Evolutionary conservation across 2,329 filamentous ascomycete species (phyloP), one percentile per base, ranked within the genome.

Genomic region (Teratosphaeria zuluensis): DNA sequence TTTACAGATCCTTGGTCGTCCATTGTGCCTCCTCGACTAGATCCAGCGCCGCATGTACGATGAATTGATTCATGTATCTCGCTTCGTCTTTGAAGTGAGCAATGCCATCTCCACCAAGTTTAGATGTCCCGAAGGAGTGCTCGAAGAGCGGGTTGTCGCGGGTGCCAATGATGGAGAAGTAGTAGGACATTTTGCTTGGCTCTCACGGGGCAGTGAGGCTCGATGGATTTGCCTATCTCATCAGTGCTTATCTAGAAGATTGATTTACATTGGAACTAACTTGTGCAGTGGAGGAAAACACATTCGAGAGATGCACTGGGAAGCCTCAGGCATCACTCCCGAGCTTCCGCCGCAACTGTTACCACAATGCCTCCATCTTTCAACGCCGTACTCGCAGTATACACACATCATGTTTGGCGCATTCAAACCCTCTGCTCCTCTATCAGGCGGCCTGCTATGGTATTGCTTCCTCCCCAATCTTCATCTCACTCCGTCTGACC

Each of bases 21-120:
- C 94, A 99, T 77, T 97, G 94, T 32, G 92, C 85, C 75, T 99
- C 94, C 77, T 99, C 94, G 56, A 96, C 89, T 53, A 97, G 90
- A 74, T 99, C 94, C 59, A 99, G 80, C 65, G 89, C 89, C 66
- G 90, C 92, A 77, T 99, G 92, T 33, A 96, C 85, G 71, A 97
- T 90, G 78, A 99, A 97, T 75, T 96, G 94, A 77, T 96, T 96
- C 81, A 96, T 88, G 74, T 95, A 90, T 63, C 90, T 86, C 57
- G 92, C 88, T 69, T 95, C 87, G 64, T 95, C 89, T 59, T 83
- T 84, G 80, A 96, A 97, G 70, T 89, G 88, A 61, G 92, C 84
- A 72, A 91, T 81, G 67, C 94, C 94, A 79, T 97, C 94, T 72
- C 92, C 92, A 76, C 92, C 92, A 68, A 91, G 88, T 75, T 96